Evolutionary conservation across 495 filamentous ascomycete species (phyloP).

Genomic region (Neurospora africana): DNA sequence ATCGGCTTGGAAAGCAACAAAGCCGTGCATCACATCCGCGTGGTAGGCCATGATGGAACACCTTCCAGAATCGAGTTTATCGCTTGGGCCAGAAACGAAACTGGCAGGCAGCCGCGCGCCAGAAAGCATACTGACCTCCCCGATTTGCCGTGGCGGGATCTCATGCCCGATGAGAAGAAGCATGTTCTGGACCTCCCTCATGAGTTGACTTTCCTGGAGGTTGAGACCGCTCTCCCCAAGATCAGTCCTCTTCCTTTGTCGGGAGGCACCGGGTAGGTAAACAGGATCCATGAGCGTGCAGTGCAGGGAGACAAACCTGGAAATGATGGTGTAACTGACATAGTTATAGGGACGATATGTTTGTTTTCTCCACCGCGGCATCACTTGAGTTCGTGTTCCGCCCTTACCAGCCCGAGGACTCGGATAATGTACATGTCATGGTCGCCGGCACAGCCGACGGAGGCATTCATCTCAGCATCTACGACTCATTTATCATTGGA

Average conservation of each 20-base stretch:
- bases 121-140: not conserved
- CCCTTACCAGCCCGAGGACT: slow-evolving; percentile 47
- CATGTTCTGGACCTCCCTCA: slow-evolving; percentile 53
- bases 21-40: slow-evolving; percentile 57
- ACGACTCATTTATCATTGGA: slow-evolving; percentile 82
- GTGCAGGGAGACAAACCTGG: not conserved
- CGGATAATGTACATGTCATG: slow-evolving; percentile 71
- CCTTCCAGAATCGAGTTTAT: slow-evolving; percentile 47
- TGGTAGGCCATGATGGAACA: slow-evolving; percentile 16
- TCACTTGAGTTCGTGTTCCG: slow-evolving; percentile 64
- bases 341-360: slow-evolving; percentile 48
- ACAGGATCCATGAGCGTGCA: not conserved
- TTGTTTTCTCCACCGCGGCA: slow-evolving; percentile 54
- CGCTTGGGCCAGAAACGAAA: slow-evolving; percentile 64
- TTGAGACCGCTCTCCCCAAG: slow-evolving; percentile 71
- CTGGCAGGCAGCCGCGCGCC: slow-evolving; percentile 24
- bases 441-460: slow-evolving; percentile 70
- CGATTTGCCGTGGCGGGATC: slow-evolving; percentile 15
- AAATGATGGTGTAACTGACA: slow-evolving; percentile 10
- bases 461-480: slow-evolving; percentile 72
- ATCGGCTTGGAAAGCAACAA: slow-evolving; percentile 68
- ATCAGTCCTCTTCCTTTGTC: slow-evolving; percentile 56
- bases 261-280: slow-evolving; percentile 46
- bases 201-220: slow-evolving; percentile 66
- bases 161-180: slow-evolving; percentile 28